phyloP scores from a whole-genome alignment of 352 stramenopile species.

The Phytopythium delawarense region DNA sequence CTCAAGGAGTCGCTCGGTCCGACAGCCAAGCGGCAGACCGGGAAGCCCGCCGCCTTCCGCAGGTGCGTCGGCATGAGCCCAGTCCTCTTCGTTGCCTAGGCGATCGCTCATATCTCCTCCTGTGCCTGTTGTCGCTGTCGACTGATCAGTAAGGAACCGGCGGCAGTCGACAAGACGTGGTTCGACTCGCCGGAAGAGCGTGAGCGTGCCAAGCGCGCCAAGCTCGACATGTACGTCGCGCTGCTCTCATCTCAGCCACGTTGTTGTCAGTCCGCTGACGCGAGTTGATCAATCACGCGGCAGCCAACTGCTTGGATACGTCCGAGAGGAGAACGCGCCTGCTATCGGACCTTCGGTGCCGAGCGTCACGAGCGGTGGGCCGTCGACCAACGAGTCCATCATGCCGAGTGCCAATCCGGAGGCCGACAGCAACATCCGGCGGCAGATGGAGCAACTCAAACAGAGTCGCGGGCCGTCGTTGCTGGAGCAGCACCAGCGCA shows the following conservation, averaged over 20 bases:
- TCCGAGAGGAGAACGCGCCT: conserved; percentile 67
- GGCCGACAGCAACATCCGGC: conserved; percentile 60
- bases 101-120: not conserved
- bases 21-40: conserved; percentile 33
- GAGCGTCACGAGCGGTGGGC: conserved; percentile 12
- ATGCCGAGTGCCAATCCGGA: conserved; percentile 58
- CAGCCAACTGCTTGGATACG: conserved; percentile 79
- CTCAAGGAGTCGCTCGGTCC: conserved; percentile 68
- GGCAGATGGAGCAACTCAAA: conserved; percentile 62
- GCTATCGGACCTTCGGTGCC: conserved; percentile 8
- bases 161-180: conserved; percentile 73
- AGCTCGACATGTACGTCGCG: conserved; percentile 67
- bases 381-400: conserved; percentile 61
- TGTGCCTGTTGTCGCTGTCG: not conserved
- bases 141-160: conserved; percentile 56
- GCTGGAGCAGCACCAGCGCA: conserved; percentile 74
- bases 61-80: conserved; percentile 16
- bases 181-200: conserved; percentile 80
- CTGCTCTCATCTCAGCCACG: no score
- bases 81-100: not conserved
- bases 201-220: conserved; percentile 70
- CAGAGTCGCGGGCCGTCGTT: conserved; percentile 61
- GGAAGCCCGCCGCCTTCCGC: conserved; percentile 60
- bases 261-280: not conserved
- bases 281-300: not conserved